phyloP scores from a whole-genome alignment of 768 basidiomycete species.

The Amanita brunnescens region DNA sequence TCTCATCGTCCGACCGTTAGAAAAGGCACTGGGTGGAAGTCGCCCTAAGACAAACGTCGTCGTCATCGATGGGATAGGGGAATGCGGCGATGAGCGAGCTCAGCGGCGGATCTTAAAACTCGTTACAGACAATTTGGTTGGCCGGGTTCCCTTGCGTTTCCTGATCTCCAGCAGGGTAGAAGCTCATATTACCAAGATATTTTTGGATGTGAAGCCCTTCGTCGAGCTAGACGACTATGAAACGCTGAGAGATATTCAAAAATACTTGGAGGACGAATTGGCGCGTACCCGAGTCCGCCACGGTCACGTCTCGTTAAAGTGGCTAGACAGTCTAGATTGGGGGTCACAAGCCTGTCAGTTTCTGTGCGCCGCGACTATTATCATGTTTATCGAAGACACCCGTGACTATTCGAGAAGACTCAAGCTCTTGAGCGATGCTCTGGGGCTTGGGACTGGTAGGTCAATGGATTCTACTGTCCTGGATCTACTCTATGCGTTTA shows the following conservation, averaged over 20 bases:
- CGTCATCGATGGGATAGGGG: constrained; percentile 1
- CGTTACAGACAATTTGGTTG: neutral
- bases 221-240: neutral
- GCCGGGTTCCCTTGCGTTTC: neutral
- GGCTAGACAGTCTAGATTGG: neutral
- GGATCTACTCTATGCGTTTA: neutral
- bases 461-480: neutral
- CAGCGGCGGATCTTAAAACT: neutral
- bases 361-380: neutral
- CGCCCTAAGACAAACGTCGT: neutral
- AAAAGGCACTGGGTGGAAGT: neutral
- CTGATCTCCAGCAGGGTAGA: neutral
- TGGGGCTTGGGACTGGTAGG: neutral
- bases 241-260: neutral
- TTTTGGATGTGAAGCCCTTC: neutral
- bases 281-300: neutral
- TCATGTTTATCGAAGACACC: neutral
- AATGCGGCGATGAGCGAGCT: neutral
- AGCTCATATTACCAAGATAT: neutral
- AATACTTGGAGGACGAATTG: neutral
- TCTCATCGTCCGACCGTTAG: neutral
- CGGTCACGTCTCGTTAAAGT: neutral
- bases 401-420: neutral
- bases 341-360: neutral
- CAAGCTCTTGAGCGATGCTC: neutral